Evolutionary conservation across 495 filamentous ascomycete genomes (phyloP), one percentile per base, ranked within the genome.

Genomic region (Penicillium cataractarum): DNA sequence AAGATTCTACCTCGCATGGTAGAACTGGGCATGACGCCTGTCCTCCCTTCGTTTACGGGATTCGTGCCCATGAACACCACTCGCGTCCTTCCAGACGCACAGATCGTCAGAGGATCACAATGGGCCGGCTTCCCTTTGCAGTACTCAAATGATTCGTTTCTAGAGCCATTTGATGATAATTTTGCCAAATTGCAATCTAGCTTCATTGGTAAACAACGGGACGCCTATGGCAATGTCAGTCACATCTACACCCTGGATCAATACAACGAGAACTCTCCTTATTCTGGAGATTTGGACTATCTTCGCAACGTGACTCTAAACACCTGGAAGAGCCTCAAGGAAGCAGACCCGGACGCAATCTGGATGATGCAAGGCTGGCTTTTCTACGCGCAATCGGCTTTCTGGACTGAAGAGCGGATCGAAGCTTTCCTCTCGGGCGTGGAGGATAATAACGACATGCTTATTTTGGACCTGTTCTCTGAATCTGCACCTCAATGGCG

Each of bases 341-440:
- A 76, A 8, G 83, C 76, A 0, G 79, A 82, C 59, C 75, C 82
- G 1, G 64, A 76, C 8, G 82, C 82, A 1, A 71, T 83, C 7
- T 85, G 83, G 83, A 63, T 84, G 51, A 82, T 85, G 80, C 83
- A 85, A 62, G 83, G 81, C 27, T 85, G 83, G 83, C 69, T 83
- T 2, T 85, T 85, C 71, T 80, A 71, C 50, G 69, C 71, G 12
- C 74, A 76, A 32, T 60, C 67, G 0, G 68, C 64, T 1, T 85
- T 84, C 65, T 85, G 83, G 83, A 84, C 79, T 13, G 73, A 76
- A 31, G 76, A 79, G 7, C 70, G 79, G 9, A 70, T 84, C 15
- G 69, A 82, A 53, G 80, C 83, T 12, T 84, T 81, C 60, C 70
- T 85, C 7, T 77, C 74, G 7, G 83, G 83, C 17, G 78, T 85